These are phyloP conservation scores for Ceratocystiopsis brevicomis DNA, from an alignment of 2,329 filamentous ascomycete genomes.

Conservation along the genomic window DNA sequence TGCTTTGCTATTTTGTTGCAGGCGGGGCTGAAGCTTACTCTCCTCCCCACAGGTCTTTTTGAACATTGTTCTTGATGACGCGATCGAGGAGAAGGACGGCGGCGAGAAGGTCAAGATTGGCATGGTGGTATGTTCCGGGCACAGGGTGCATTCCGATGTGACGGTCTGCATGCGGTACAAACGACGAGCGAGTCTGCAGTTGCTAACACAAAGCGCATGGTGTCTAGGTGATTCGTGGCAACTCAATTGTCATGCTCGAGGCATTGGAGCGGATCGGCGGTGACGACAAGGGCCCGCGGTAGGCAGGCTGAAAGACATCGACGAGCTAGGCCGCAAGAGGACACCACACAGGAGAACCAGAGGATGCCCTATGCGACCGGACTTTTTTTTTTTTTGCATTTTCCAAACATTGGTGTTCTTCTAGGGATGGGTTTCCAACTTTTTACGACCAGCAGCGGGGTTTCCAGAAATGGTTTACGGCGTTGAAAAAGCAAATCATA, in stretches of 20 bases:
- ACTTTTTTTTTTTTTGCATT: too few relatives aligned
- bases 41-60: constrained; percentile 57
- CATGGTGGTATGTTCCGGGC: constrained; percentile 53
- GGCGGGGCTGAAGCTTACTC: too few relatives aligned
- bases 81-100: constrained; percentile 80
- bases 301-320: not conserved
- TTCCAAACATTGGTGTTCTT: too few relatives aligned
- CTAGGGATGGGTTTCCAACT: too few relatives aligned
- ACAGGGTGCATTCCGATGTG: too few relatives aligned
- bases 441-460: too few relatives aligned
- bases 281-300: constrained; percentile 23
- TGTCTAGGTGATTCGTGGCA: constrained; percentile 76
- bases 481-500: too few relatives aligned
- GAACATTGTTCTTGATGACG: constrained; percentile 94
- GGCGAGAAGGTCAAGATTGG: constrained; percentile 81
- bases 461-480: too few relatives aligned
- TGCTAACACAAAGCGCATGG: not conserved
- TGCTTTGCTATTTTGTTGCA: too few relatives aligned
- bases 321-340: not conserved
- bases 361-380: not conserved
- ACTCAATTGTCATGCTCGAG: constrained; percentile 97
- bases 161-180: too few relatives aligned
- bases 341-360: not conserved
- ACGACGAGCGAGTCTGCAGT: constrained; percentile 11
- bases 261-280: constrained; percentile 51